Evolutionary conservation across 1,284 basidiomycete genomes (phyloP), one percentile per base, ranked within the genome.

Genomic region (Phellopilus nigrolimitatus): DNA sequence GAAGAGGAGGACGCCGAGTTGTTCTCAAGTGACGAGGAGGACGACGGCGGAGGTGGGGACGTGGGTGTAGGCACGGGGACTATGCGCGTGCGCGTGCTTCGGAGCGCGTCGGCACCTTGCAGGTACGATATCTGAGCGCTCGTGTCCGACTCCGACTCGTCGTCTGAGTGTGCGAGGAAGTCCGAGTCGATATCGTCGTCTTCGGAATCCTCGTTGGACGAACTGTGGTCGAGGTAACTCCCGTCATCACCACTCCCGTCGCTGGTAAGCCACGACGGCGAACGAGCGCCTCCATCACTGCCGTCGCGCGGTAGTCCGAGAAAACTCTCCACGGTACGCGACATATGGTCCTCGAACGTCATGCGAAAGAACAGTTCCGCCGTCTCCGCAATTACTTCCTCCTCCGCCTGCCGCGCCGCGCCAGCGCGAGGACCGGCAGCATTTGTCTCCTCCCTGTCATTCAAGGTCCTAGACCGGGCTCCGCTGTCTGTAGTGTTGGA

Each of bases 161-260:
- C 19, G 44, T 27, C 31, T 3, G 47, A 49, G 19, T 49, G 47
- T 9, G 25, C 48, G 22, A 34, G 48, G 15, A 44, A 30, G 30
- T 41, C 38, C 21, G 48, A 49, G 22, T 33, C 12, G 8, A 36
- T 22, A 9, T 33, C 34, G 12, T 31, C 37, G 15, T 31, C 27
- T 27, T 31, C 21, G 8, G n/a, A 24, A 10, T 31, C 25, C 15
- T 40, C 47, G 22, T 41, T 28, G 3, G 36, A 24, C 10, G 48
- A 49, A 28, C 22, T 34, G 7, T 25, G 5, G 19, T 49, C 24
- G 13, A 49, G 19, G n/a, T 42, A 49, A 22, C 39, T 49, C n/a
- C 48, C 39, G 19, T 49, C 27, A 9, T 43, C 33, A 13, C 31
- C 38, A 7, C 36, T 49, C 4, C 25, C 34, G 39, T 31, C 25